Evolutionary conservation across 768 basidiomycete genomes (phyloP), one percentile per base, ranked within the genome.

Genomic region (Auriculariales sp.): DNA sequence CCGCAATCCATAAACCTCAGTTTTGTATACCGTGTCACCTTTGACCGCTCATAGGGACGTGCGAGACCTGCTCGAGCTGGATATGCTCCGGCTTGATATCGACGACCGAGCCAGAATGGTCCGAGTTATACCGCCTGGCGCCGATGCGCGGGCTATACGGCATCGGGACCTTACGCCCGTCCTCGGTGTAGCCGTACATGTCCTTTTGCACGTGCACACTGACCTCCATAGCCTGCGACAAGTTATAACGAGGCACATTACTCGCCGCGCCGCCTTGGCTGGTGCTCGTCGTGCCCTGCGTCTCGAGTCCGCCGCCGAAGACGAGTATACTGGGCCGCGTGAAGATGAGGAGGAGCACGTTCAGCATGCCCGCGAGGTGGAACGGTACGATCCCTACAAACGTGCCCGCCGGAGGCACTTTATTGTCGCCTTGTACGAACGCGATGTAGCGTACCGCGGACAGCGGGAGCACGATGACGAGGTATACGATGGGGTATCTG

Each of bases 401-500:
- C 9, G 60, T 67, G 22, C 63, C 63, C 10, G 62, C 60, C 0
- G 66, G 55, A 1, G 64, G 52, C 33, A 3, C 48, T 50, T 19
- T 51, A 46, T n/a, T 49, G 17, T 25, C 19, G 2, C 14, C 27
- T 19, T n/a, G 25, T 25, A 30, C 28, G 52, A 68, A 69, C 6
- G 53, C 53, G 25, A 62, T 61, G 68, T 69, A 72, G 33, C 70
- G 68, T 12, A 64, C 59, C 44, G 70, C 53, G 51, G 66, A 66
- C 12, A 70, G 54, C 0, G 71, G 70, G 4, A 72, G 61, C 42
- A 71, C 56, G 31, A 66, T 50, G 14, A 71, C 27, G 36, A 61
- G 64, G 53, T 71, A 71, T 2, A 63, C 59, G 17, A 64, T 28
- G 2, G 70, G 71, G 53, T 72, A 72, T 9, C 68, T 68, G 33